Conservation (phyloP, 139 green algal genomes). For the Ostreobium quekettii region DNA sequence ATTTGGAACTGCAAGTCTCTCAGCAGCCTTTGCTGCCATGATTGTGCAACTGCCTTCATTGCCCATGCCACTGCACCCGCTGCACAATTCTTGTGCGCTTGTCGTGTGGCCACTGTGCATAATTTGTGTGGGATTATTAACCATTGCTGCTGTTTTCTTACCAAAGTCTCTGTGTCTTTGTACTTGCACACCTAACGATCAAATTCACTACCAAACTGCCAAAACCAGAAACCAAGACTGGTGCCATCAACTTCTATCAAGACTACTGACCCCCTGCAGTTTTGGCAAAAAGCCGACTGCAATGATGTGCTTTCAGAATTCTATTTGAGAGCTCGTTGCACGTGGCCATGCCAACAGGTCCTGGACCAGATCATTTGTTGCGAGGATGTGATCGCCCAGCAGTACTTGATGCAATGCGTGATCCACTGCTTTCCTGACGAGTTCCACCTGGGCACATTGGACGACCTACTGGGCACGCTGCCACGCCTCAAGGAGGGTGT, state of each 20-base stretch:
- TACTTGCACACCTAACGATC: no score
- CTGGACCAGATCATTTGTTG: conserved; percentile 84
- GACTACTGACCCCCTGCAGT: conserved; percentile 2
- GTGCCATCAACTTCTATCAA: no score
- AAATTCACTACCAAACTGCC: no score
- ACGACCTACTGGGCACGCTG: conserved; percentile 69
- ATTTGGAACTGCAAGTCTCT: no score
- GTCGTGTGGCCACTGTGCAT: no score
- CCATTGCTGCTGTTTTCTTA: no score
- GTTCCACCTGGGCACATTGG: conserved; percentile 89
- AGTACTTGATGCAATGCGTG: conserved; percentile 94
- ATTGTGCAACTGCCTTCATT: no score
- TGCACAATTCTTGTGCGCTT: no score
- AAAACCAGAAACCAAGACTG: no score
- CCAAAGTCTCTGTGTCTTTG: background rate
- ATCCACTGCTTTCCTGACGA: conserved; percentile 81
- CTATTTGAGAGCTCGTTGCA: background rate
- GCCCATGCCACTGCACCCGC: background rate
- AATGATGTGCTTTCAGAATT: background rate
- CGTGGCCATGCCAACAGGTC: conserved; percentile 6
- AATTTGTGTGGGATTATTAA: conserved; percentile 11
- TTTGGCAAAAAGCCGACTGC: background rate
- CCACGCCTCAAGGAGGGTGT: conserved; percentile 78
- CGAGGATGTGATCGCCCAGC: conserved; percentile 94
- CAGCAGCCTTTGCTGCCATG: no score